These are phyloP conservation scores for Pelargonium myrrhifolium DNA, from an alignment of 441 rosid species.

Conservation along the genomic window DNA sequence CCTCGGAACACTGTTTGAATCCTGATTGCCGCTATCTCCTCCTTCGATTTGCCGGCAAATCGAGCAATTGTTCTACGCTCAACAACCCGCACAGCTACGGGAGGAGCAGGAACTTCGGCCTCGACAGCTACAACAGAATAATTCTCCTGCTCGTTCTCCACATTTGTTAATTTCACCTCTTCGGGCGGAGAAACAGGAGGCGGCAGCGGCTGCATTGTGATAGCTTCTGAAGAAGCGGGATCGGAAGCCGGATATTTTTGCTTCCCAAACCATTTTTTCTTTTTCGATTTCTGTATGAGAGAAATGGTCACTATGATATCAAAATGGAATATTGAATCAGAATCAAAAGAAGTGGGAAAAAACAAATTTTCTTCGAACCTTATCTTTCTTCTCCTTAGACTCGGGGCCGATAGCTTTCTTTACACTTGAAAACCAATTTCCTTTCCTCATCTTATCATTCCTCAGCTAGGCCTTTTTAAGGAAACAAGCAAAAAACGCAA, in stretches of 20 bases:
- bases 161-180: conserved; percentile 45
- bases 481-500: conserved; percentile 8
- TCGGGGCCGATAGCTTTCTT: conserved; percentile 83
- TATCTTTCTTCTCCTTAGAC: conserved; percentile 55
- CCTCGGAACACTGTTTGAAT: conserved; percentile 86
- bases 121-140: conserved; percentile 30
- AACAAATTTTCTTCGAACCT: conserved; percentile 28
- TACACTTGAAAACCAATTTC: conserved; percentile 82
- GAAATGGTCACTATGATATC: no score
- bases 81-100: conserved; percentile 40
- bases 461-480: conserved; percentile 23
- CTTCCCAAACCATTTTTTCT: conserved; percentile 47
- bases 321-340: no score
- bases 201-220: conserved; percentile 25
- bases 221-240: conserved; percentile 31
- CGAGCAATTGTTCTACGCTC: conserved; percentile 25
- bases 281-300: conserved; percentile 48
- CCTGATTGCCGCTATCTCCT: conserved; percentile 73
- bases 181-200: conserved; percentile 35
- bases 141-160: conserved; percentile 32
- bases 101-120: conserved; percentile 26
- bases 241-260: conserved; percentile 36
- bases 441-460: conserved; percentile 50
- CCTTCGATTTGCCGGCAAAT: conserved; percentile 53
- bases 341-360: not conserved